Evolutionary conservation across 805 yeast genomes (phyloP), one percentile per base, ranked within the genome.

Genomic region (Yamadazyma akitaensis): DNA sequence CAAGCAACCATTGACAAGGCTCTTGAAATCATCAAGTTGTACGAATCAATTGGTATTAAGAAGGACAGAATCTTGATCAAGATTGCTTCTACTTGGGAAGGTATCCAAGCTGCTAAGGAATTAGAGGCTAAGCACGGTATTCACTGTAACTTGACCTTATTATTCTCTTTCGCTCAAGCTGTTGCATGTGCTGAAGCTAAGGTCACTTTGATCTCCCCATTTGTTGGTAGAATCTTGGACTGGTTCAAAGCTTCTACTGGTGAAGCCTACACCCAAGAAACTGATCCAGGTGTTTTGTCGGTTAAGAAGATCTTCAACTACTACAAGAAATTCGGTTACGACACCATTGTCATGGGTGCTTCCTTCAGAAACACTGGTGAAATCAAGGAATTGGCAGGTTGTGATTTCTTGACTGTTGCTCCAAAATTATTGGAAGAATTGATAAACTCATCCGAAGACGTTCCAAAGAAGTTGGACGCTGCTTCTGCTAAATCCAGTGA

Each of bases 321-420:
- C 84, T 94, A 94, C 87, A 94, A 94, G 85, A 92, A 92, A 77
- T 88, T 72, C 73, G 92, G 85, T 60, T 94, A 94, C 84, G 80
- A 92, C 63, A 94, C 99, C 70, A 91, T 94, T 67, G 98, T 94
- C 65, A 94, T 94, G 99, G 99, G 99, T 74, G 99, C 99, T 51
- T 92, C 98, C 50, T 92, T 94, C 90, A 92, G 99, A 84, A 94
- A 91, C 80, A 72, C 76, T 53, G 96, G 90, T 59, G 99, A 92
- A 77, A 88, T 94, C 74, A 85, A 84, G 73, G 96, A 95, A 60
- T 79, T 94, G 61, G 97, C 99, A 50, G 99, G 99, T 71, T 84
- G 88, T 65, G 99, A 94, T 71, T 90, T 76, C 82, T 79, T 94
- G 74, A 94, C 99, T 66, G 90, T 94, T 63, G 79, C 98, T 60